Base-by-base conservation (phyloP, 2,329 filamentous ascomycete species). In the Cercospora berteroae region DNA sequence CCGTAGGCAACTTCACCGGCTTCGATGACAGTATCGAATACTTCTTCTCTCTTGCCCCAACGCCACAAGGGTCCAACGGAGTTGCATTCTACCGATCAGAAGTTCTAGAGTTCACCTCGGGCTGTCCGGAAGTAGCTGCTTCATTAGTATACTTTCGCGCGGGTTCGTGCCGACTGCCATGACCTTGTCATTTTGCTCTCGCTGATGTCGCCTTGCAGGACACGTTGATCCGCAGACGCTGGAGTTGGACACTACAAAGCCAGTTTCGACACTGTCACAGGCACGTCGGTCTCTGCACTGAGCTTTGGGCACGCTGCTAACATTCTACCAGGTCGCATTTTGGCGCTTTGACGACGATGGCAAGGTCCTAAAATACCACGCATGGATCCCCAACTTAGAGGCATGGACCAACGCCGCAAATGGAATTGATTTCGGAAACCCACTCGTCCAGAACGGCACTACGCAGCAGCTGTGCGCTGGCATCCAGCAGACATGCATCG, bases 311-410 rank as follows among this genome's bases (percentile, higher is more conserved):
- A 39, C 5, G 36, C 6, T 39, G 13, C 36, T 39, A 39, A 39
- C 36, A 1, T 16, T 39, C 36, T 7, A 39, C 36, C 25, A 74
- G 69, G 64, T 82, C 12, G 80, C 81, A 0, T 85, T 84, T 69
- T 85, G 82, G 81, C 79, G 78, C 29, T 81, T 85, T 65, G 81
- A 84, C 67, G 74, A 80, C 4, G 65, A 76, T 2, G 83, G 83
- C 48, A 78, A 76, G n/a, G 81, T 83, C 6, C 65, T 78, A 4
- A 77, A 80, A 27, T 83, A 82, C 68, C 80, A 83, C 69, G 80
- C 81, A n/a, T 81, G 78, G 76, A 79, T 83, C 20, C 79, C 80
- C 4, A 81, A 80, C 36, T 74, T 83, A 20, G 76, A 79, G 65
- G 69, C 74, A 60, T 82, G 79, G 79, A 75, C 78, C 16, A 36